phyloP scores from a whole-genome alignment of 225 moss, liverwort and hornwort species.

The Polytrichum formosum region DNA sequence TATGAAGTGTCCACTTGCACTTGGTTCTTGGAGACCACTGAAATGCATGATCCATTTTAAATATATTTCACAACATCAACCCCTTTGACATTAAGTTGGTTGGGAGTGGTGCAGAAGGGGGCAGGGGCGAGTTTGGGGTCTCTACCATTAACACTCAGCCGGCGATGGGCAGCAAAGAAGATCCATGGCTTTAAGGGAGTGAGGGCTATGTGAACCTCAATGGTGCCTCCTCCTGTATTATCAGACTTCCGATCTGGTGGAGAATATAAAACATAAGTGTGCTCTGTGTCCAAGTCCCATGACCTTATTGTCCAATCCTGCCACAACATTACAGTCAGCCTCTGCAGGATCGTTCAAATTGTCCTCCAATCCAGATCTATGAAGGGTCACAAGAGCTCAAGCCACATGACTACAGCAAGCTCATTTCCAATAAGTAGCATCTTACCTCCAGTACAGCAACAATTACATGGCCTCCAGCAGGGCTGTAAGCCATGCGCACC shows the following conservation, averaged over 20 bases:
- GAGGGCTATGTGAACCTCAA: constrained; percentile 96
- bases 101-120: not conserved
- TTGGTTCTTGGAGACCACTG: too few relatives aligned
- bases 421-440: not conserved
- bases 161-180: constrained; percentile 97
- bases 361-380: too few relatives aligned
- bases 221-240: constrained; percentile 63
- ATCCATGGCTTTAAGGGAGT: constrained; percentile 98
- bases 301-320: constrained; percentile 99
- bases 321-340: not conserved
- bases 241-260: constrained; percentile 89
- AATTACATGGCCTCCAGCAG: constrained; percentile 92
- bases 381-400: not conserved
- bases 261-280: constrained; percentile 90
- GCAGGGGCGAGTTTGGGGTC: not conserved
- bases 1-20: too few relatives aligned
- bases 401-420: not conserved
- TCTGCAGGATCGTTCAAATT: too few relatives aligned
- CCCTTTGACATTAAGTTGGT: too few relatives aligned
- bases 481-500: constrained; percentile 94
- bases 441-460: constrained; percentile 96
- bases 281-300: constrained; percentile 98
- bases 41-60: too few relatives aligned
- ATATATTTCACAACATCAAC: too few relatives aligned
- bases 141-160: constrained; percentile 94